These are phyloP conservation scores for Isabelozyma pseudorhagii DNA, from an alignment of 805 yeast species.

Conservation along the genomic window DNA sequence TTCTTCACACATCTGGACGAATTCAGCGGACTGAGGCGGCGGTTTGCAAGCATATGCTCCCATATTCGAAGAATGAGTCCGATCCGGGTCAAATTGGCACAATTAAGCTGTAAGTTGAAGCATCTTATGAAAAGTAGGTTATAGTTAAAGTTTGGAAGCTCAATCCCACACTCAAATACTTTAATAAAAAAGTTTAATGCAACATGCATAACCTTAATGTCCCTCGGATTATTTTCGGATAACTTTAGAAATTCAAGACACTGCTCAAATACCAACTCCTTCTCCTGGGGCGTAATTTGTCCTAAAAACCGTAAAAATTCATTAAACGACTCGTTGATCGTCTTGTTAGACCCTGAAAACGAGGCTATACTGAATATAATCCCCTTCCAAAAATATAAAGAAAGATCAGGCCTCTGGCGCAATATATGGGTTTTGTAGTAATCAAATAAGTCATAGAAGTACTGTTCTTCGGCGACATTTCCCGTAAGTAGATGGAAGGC, in stretches of 20 bases:
- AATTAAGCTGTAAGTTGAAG: conserved; percentile 56
- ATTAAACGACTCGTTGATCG: conserved; percentile 42
- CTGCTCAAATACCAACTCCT: conserved; percentile 7
- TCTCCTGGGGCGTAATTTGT: conserved; percentile 6
- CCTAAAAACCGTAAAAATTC: conserved; percentile 26
- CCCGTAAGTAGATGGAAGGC: conserved; percentile 39
- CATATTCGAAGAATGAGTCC: conserved; percentile 42
- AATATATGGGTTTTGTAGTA: conserved; percentile 12
- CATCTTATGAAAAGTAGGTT: conserved; percentile 43
- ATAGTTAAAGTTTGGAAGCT: conserved; percentile 27
- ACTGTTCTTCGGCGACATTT: not conserved
- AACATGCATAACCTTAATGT: conserved; percentile 18
- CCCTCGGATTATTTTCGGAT: conserved; percentile 9
- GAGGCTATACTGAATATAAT: conserved; percentile 56
- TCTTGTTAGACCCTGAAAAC: conserved; percentile 42
- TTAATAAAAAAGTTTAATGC: conserved; percentile 30
- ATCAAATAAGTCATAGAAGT: conserved; percentile 22
- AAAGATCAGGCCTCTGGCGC: conserved; percentile 8
- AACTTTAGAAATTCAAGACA: conserved; percentile 16
- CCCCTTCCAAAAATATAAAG: conserved; percentile 54
- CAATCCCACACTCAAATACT: conserved; percentile 36
- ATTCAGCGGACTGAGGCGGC: not conserved
- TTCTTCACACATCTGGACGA: conserved; percentile 8
- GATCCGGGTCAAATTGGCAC: conserved; percentile 36
- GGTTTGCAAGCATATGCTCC: conserved; percentile 26